phyloP scores from a whole-genome alignment of 1,139 yeast genomes.

The Scheffersomyces segobiensis region DNA sequence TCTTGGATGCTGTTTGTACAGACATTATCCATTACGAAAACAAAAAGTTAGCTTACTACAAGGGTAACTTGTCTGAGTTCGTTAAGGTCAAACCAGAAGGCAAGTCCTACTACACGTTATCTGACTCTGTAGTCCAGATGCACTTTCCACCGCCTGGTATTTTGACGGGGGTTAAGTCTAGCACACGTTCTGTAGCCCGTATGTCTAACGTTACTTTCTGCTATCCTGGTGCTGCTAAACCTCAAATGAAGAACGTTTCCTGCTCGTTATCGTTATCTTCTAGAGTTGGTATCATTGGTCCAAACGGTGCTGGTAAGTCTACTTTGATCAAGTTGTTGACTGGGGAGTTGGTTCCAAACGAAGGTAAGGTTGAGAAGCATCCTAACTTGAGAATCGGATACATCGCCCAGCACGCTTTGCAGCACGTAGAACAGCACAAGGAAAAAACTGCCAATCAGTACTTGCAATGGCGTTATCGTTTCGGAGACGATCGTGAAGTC shows the following conservation, averaged over 20 bases:
- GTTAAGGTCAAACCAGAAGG: conserved; percentile 95
- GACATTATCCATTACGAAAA: conserved; percentile 96
- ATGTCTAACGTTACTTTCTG: conserved; percentile 82
- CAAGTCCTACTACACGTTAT: conserved; percentile 91
- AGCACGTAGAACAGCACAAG: conserved; percentile 95
- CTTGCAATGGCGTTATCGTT: conserved; percentile 96
- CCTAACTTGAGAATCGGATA: conserved; percentile 98
- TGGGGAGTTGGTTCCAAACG: conserved; percentile 83
- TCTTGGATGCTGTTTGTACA: conserved; percentile 93
- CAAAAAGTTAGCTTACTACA: conserved; percentile 91
- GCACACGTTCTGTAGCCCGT: conserved; percentile 93
- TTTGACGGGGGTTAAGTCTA: conserved; percentile 92
- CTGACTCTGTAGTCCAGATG: conserved; percentile 93
- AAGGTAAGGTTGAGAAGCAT: conserved; percentile 93
- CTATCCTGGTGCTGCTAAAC: conserved; percentile 87
- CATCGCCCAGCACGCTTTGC: conserved; percentile 97
- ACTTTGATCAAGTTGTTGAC: conserved; percentile 91
- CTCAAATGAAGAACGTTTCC: conserved; percentile 76
- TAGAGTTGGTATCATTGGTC: conserved; percentile 95
- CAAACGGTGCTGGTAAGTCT: conserved; percentile 99
- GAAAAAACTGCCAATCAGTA: conserved; percentile 98
- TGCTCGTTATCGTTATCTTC: conserved; percentile 89
- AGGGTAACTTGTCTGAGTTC: conserved; percentile 91
- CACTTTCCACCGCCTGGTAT: conserved; percentile 99
- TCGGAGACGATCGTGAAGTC: conserved; percentile 98